Conservation (phyloP, 305 asterid genomes). For the Striga hermonthica region DNA sequence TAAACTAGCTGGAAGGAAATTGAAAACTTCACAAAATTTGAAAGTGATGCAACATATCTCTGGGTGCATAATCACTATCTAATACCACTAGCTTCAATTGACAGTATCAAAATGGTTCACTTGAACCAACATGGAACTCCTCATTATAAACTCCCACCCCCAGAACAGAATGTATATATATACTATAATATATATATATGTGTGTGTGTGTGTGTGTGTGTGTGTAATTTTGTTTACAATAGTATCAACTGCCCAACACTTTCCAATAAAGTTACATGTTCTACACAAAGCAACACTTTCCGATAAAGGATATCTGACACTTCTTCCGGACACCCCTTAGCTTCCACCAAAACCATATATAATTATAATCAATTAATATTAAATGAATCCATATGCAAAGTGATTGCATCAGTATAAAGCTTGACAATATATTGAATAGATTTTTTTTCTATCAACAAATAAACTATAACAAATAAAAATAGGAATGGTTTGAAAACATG, state of each 20-base stretch:
- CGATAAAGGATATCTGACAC: neutral
- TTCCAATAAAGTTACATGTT: too few species aligned
- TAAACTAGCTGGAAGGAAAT: too few species aligned
- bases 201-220: too few species aligned
- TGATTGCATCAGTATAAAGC: constrained; percentile 6
- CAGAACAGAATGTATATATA: neutral
- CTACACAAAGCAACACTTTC: too few species aligned
- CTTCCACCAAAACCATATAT: neutral
- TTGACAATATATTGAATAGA: neutral
- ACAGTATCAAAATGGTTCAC: constrained; percentile 7
- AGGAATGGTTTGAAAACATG: constrained; percentile 1
- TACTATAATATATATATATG: too few species aligned
- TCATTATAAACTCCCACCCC: neutral
- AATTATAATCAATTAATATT: constrained; percentile 6
- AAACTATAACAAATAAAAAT: constrained; percentile 18
- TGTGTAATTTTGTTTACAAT: neutral
- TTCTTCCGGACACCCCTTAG: neutral
- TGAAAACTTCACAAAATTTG: neutral
- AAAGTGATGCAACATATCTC: neutral
- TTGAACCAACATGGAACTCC: neutral
- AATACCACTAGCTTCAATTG: constrained; percentile 9
- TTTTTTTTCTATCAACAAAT: constrained; percentile 8
- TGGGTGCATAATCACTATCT: neutral
- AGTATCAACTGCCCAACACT: constrained; percentile 5
- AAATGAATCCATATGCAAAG: constrained; percentile 1